Percentiles rank a stretch among this genome's conserved stretches.
These are phyloP conservation scores for Westerdykella aurantiaca DNA, from an alignment of 2,329 filamentous ascomycete genomes.

Conservation along the genomic window DNA sequence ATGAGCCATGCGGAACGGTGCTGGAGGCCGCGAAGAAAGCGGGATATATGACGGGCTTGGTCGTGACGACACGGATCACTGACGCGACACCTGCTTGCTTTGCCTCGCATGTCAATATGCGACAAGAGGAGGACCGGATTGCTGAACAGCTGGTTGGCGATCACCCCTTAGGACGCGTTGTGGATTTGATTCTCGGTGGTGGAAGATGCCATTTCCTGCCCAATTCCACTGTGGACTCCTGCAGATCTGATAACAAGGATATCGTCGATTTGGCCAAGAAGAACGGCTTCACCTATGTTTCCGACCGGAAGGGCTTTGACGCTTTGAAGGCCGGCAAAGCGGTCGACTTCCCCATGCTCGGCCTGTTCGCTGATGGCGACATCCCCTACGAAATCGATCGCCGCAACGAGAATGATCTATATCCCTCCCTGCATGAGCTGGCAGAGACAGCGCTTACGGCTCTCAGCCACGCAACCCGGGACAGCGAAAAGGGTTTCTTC, in stretches of 20 bases:
- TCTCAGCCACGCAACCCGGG: conserved; percentile 71
- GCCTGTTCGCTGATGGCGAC: conserved; percentile 74
- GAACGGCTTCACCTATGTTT: conserved; percentile 75
- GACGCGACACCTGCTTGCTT: conserved; percentile 97
- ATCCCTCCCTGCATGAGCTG: conserved; percentile 91
- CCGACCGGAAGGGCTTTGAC: conserved; percentile 70
- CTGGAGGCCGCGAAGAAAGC: conserved; percentile 89
- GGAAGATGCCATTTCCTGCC: conserved; percentile 90
- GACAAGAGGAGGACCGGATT: conserved; percentile 81
- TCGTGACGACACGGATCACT: conserved; percentile 90
- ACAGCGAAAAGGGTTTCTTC: conserved; percentile 91
- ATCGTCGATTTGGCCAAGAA: conserved; percentile 67
- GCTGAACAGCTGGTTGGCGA: conserved; percentile 88
- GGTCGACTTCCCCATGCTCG: conserved; percentile 73
- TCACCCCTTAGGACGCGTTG: conserved; percentile 76
- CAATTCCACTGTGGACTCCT: conserved; percentile 74
- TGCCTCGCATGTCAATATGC: conserved; percentile 74
- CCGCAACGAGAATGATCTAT: conserved; percentile 67
- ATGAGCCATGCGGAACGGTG: conserved; percentile 81
- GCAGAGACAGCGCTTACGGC: conserved; percentile 72
- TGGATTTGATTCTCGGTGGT: conserved; percentile 89
- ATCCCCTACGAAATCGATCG: conserved; percentile 94
- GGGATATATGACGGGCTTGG: conserved; percentile 87
- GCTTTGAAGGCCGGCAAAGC: conserved; percentile 59
- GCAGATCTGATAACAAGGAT: conserved; percentile 72